Conservation (phyloP, 2,329 filamentous ascomycete species). For the Epichloe sp. region DNA sequence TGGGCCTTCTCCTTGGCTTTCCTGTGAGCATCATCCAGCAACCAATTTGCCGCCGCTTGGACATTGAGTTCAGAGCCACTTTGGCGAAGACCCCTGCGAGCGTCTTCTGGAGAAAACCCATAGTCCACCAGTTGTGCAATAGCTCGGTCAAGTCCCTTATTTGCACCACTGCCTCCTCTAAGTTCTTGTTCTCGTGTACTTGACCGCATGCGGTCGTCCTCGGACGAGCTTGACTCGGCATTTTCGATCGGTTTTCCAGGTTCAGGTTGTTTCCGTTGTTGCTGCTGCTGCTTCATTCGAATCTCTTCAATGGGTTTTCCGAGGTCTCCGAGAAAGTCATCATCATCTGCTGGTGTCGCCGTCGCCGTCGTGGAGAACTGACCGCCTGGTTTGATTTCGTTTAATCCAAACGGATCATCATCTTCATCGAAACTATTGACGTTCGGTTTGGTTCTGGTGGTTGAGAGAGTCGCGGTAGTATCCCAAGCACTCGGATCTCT, state of each 20-base stretch:
- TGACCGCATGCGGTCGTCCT: constrained; percentile 21
- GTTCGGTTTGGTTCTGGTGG: constrained; percentile 1
- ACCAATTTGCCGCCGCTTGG: constrained; percentile 75
- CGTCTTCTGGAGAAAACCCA: constrained; percentile 78
- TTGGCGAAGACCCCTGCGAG: constrained; percentile 65
- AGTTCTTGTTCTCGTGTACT: constrained; percentile 9
- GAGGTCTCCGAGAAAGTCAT: constrained; percentile 53
- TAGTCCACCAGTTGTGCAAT: constrained; percentile 88
- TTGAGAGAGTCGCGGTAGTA: constrained; percentile 10
- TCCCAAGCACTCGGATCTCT: constrained; percentile 42
- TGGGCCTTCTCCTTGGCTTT: constrained; percentile 63
- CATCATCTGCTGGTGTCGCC: constrained; percentile 34
- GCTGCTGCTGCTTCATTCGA: constrained; percentile 17
- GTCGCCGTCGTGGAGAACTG: constrained; percentile 15
- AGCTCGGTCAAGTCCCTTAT: constrained; percentile 52
- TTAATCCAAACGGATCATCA: constrained; percentile 80
- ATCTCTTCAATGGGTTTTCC: constrained; percentile 53
- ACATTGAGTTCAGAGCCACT: constrained; percentile 70
- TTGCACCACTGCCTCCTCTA: constrained; percentile 13
- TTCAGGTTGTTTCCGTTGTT: constrained; percentile 26
- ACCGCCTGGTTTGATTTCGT: constrained; percentile 37
- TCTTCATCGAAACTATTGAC: constrained; percentile 46
- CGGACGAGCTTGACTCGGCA: constrained; percentile 32
- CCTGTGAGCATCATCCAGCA: constrained; percentile 81
- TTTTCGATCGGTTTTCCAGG: constrained; percentile 44